phyloP scores from a whole-genome alignment of 805 yeast species.

The Komagataella mondaviorum region DNA sequence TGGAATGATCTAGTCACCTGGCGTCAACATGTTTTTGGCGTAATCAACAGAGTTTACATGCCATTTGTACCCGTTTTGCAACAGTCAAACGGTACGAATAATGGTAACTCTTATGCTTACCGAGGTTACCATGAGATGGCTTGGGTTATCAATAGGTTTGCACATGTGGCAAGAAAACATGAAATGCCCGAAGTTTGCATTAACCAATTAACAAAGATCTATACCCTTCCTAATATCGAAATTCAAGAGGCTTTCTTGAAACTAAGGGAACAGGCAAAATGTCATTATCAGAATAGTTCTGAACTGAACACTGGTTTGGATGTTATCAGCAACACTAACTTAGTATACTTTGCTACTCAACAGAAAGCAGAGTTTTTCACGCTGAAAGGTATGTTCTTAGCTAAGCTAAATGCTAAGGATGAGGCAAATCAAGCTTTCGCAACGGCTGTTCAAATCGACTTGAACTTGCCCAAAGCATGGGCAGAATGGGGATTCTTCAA shows the following conservation, averaged over 20 bases:
- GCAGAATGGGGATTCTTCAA: constrained; percentile 98
- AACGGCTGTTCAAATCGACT: constrained; percentile 91
- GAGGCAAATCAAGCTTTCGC: constrained; percentile 98
- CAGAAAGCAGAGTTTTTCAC: constrained; percentile 98
- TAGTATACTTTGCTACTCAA: constrained; percentile 92
- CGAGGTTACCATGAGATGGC: constrained; percentile 98
- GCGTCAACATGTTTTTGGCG: constrained; percentile 97
- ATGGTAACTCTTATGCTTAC: constrained; percentile 86
- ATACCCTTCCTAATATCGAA: constrained; percentile 93
- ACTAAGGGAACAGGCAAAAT: constrained; percentile 92
- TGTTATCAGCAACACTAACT: constrained; percentile 90
- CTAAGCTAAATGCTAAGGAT: constrained; percentile 78
- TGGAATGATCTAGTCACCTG: constrained; percentile 98
- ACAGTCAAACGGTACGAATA: constrained; percentile 35
- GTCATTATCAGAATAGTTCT: constrained; percentile 85
- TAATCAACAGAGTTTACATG: constrained; percentile 85
- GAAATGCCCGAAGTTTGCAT: constrained; percentile 95
- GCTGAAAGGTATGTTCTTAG: constrained; percentile 93
- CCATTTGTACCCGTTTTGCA: constrained; percentile 84
- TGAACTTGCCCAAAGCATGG: constrained; percentile 95
- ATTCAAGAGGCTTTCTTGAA: constrained; percentile 96
- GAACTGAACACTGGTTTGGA: constrained; percentile 93
- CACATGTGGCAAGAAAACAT: constrained; percentile 96
- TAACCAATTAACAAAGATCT: constrained; percentile 82
- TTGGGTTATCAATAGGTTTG: constrained; percentile 96